These are phyloP conservation scores for Saccharomycopsis crataegensis DNA, from an alignment of 1,139 yeast species.

Conservation along the genomic window DNA sequence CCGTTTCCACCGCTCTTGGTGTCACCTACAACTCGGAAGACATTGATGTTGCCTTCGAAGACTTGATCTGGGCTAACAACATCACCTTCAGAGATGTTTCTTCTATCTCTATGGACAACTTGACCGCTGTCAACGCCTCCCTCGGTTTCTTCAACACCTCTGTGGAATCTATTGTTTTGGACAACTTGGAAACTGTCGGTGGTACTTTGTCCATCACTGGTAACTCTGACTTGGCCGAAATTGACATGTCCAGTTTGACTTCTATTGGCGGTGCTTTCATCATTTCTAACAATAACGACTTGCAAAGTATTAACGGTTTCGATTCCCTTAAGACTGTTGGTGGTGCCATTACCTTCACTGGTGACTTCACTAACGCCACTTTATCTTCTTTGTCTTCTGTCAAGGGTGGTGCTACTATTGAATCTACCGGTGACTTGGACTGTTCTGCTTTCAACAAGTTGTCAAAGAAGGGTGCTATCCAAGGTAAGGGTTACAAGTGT, in stretches of 20 bases:
- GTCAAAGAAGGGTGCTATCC: constrained; percentile 68
- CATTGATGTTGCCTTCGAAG: constrained; percentile 60
- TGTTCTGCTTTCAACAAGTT: constrained; percentile 68
- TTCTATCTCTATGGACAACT: constrained; percentile 61
- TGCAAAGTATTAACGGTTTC: constrained; percentile 64
- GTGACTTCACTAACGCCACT: constrained; percentile 75
- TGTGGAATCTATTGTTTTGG: constrained; percentile 49
- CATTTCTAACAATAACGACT: constrained; percentile 73
- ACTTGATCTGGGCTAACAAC: constrained; percentile 77
- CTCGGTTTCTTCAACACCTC: constrained; percentile 65
- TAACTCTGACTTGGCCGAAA: constrained; percentile 62
- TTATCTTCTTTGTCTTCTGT: constrained; percentile 67
- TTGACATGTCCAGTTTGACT: constrained; percentile 65
- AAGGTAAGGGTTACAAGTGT: constrained; percentile 86
- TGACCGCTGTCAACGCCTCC: constrained; percentile 70
- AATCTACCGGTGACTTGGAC: constrained; percentile 68
- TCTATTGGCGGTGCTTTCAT: constrained; percentile 83
- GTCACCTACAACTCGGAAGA: constrained; percentile 80
- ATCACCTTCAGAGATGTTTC: constrained; percentile 73
- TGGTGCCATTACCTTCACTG: constrained; percentile 80
- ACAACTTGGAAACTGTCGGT: constrained; percentile 57
- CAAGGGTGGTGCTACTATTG: constrained; percentile 85
- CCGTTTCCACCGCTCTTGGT: constrained; percentile 67
- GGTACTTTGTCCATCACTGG: constrained; percentile 71
- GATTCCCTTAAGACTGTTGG: constrained; percentile 63